These are phyloP conservation scores for Hypomyces perniciosus DNA, from an alignment of 2,329 filamentous ascomycete genomes.

Conservation along the genomic window DNA sequence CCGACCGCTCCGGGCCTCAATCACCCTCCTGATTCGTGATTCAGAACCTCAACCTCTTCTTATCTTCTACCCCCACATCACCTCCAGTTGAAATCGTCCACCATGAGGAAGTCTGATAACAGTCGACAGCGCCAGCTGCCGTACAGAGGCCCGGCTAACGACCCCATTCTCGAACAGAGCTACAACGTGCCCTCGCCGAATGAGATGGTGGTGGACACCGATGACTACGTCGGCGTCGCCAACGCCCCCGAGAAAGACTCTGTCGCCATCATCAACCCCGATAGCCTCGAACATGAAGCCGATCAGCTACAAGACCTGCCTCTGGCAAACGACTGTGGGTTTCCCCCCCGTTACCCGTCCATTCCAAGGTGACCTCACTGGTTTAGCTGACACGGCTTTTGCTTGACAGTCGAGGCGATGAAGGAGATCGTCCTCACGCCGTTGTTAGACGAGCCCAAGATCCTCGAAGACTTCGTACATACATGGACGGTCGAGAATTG, in stretches of 20 bases:
- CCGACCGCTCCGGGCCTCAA: conserved; percentile 3
- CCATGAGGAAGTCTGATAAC: conserved; percentile 10
- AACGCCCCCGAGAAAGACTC: conserved; percentile 45
- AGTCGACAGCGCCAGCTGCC: conserved; percentile 15
- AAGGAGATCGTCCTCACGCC: conserved; percentile 71
- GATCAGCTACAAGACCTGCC: conserved; percentile 44
- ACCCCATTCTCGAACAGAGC: conserved; percentile 31
- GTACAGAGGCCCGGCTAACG: conserved; percentile 23
- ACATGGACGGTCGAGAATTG: conserved; percentile 89
- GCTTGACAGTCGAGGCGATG: conserved; percentile 68
- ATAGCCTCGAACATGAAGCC: conserved; percentile 42
- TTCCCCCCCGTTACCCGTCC: conserved; percentile 1
- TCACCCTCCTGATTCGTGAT: conserved; percentile 1
- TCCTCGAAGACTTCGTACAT: conserved; percentile 65
- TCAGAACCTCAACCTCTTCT: neutral
- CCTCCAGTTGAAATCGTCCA: conserved; percentile 17
- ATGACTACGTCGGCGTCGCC: conserved; percentile 47
- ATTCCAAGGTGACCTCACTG: neutral
- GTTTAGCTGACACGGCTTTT: conserved; percentile 15
- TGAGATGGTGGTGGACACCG: conserved; percentile 51
- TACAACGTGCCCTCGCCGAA: conserved; percentile 51
- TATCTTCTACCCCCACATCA: neutral
- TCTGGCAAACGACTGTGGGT: conserved; percentile 50
- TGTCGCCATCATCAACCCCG: conserved; percentile 50
- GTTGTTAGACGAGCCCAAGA: conserved; percentile 68